phyloP scores from a whole-genome alignment of 208 protist genomes.

The Spongospora subterranea region DNA sequence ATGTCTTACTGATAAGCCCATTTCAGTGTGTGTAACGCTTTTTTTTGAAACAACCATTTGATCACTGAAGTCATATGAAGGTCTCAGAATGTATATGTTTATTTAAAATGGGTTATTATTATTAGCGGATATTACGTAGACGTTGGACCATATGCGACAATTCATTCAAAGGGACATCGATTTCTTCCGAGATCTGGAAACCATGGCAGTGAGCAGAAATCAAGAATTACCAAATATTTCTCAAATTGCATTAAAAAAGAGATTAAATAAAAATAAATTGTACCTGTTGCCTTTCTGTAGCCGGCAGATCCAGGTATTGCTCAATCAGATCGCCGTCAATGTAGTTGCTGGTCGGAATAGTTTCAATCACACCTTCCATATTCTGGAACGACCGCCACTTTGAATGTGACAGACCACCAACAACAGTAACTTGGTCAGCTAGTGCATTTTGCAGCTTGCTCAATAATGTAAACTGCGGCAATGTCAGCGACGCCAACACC shows the following conservation, averaged over 20 bases:
- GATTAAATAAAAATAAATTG: not conserved
- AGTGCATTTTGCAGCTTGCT: slow-evolving; percentile 58
- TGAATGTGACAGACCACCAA: slow-evolving; percentile 77
- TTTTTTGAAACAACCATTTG: too few relatives aligned
- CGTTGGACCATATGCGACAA: not conserved
- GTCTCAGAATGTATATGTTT: too few relatives aligned
- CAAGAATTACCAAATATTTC: too few relatives aligned
- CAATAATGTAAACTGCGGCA: slow-evolving; percentile 62
- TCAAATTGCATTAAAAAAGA: not conserved
- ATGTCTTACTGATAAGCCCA: too few relatives aligned
- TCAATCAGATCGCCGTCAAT: slow-evolving; percentile 84
- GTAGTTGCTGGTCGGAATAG: slow-evolving; percentile 64
- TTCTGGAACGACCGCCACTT: slow-evolving; percentile 76
- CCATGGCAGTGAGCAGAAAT: too few relatives aligned
- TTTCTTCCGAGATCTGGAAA: not conserved
- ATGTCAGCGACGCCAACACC: slow-evolving; percentile 73
- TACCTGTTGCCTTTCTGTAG: not conserved
- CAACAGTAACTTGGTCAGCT: slow-evolving; percentile 66
- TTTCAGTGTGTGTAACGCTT: too few relatives aligned
- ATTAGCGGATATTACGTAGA: not conserved
- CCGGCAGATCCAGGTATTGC: slow-evolving; percentile 73
- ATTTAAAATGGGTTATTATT: not conserved
- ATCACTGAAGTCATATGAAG: too few relatives aligned
- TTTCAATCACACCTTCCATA: slow-evolving; percentile 52
- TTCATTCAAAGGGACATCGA: not conserved